Evolutionary conservation across 345 rosid species (phyloP).

Genomic region (Triadica sebifera): DNA sequence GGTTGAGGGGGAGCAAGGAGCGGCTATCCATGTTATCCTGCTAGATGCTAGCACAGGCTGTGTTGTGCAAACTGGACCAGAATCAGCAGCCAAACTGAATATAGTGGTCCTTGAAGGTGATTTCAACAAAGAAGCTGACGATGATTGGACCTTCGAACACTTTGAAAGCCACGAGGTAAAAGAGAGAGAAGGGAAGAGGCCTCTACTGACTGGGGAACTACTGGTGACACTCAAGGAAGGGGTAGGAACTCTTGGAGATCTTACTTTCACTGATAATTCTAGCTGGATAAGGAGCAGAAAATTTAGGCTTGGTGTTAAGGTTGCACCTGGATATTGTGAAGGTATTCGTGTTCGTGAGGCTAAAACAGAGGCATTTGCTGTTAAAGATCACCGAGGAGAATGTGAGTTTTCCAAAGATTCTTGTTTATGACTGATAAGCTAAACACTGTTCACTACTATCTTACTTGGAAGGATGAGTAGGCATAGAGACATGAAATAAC

Average conservation of each 20-base stretch:
- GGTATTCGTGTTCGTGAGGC: slow-evolving; percentile 69
- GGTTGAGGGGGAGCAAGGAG: slow-evolving; percentile 88
- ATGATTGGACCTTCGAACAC: slow-evolving; percentile 66
- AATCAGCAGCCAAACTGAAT: slow-evolving; percentile 63
- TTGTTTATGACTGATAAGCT: slow-evolving; percentile 10
- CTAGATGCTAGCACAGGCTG: slow-evolving; percentile 55
- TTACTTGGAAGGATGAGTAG: background rate
- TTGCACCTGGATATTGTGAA: slow-evolving; percentile 50
- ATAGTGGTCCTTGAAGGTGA: slow-evolving; percentile 86
- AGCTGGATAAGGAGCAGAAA: slow-evolving; percentile 98
- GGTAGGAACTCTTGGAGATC: slow-evolving; percentile 80
- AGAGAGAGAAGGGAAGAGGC: slow-evolving; percentile 89
- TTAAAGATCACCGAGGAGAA: slow-evolving; percentile 98
- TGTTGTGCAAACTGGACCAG: slow-evolving; percentile 61
- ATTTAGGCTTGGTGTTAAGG: slow-evolving; percentile 85
- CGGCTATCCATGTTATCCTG: slow-evolving; percentile 75
- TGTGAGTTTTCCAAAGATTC: slow-evolving; percentile 41
- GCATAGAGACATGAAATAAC: background rate
- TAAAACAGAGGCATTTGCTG: slow-evolving; percentile 85
- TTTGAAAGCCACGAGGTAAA: slow-evolving; percentile 73
- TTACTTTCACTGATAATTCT: slow-evolving; percentile 86
- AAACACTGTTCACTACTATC: background rate
- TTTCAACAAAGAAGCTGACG: slow-evolving; percentile 64
- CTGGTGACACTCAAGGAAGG: slow-evolving; percentile 78
- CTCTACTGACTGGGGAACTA: slow-evolving; percentile 79